Evolutionary conservation across 768 basidiomycete species (phyloP).

Genomic region (Boletellus ananiceps): DNA sequence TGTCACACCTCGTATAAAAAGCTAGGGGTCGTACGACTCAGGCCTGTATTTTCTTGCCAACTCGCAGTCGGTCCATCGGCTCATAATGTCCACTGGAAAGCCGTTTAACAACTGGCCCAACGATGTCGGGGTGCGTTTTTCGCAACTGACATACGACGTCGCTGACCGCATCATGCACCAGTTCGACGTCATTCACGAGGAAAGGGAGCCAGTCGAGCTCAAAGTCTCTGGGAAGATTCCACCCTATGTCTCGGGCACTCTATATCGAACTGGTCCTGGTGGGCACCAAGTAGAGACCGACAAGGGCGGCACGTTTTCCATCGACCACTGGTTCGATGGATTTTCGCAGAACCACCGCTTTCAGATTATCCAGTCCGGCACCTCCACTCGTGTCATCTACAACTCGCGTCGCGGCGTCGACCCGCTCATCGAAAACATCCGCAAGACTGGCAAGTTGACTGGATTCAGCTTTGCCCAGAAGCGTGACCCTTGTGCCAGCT

Average conservation of each 20-base stretch:
- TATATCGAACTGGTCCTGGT: constrained; percentile 39
- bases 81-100: constrained; percentile 12
- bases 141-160: not conserved
- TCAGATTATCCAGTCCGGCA: constrained; percentile 29
- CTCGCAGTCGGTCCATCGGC: not conserved
- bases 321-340: constrained; percentile 41
- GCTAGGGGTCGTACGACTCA: not conserved
- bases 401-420: constrained; percentile 31
- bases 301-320: constrained; percentile 20
- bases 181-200: constrained; percentile 29
- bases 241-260: constrained; percentile 32
- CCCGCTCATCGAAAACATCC: constrained; percentile 26
- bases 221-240: constrained; percentile 30
- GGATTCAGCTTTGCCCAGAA: constrained; percentile 28
- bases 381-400: constrained; percentile 29
- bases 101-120: constrained; percentile 32
- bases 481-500: constrained; percentile 29
- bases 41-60: not conserved
- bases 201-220: constrained; percentile 26
- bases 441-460: constrained; percentile 19
- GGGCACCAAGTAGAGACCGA: constrained; percentile 24
- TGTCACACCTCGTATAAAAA: not conserved
- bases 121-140: constrained; percentile 21
- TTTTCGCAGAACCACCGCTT: constrained; percentile 38
- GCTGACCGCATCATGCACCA: constrained; percentile 2